phyloP scores from a whole-genome alignment of 2,329 filamentous ascomycete species.

The Penicillium sclerotiorum region DNA sequence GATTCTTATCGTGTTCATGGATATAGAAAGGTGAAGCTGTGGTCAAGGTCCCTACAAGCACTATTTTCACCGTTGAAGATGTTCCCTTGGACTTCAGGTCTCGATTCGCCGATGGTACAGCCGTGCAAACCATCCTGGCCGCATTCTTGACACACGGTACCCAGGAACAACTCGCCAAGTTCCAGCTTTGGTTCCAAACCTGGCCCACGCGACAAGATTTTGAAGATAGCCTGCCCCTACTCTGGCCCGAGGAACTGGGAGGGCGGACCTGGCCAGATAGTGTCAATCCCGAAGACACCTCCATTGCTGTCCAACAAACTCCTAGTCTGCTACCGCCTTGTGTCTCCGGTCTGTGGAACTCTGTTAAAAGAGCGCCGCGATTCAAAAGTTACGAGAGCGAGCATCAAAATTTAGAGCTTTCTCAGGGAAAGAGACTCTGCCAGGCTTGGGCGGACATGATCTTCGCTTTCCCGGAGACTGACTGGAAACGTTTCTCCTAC shows the following conservation, averaged over 20 bases:
- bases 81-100: slow-evolving; percentile 58
- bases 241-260: slow-evolving; percentile 53
- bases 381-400: slow-evolving; percentile 31
- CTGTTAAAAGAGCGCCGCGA: slow-evolving; percentile 26
- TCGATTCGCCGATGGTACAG: slow-evolving; percentile 57
- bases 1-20: background rate
- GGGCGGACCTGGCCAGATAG: slow-evolving; percentile 34
- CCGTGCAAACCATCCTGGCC: slow-evolving; percentile 74
- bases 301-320: too few relatives aligned
- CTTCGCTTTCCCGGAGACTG: slow-evolving; percentile 46
- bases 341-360: slow-evolving; percentile 42
- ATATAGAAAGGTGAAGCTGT: slow-evolving; percentile 62
- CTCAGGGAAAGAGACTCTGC: slow-evolving; percentile 58
- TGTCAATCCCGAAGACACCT: slow-evolving; percentile 12
- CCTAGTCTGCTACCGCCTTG: slow-evolving; percentile 38
- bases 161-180: slow-evolving; percentile 50
- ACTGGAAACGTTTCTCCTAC: slow-evolving; percentile 53
- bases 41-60: slow-evolving; percentile 64
- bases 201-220: slow-evolving; percentile 69
- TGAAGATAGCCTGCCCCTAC: slow-evolving; percentile 57
- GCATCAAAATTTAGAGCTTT: slow-evolving; percentile 41
- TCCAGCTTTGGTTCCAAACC: slow-evolving; percentile 64
- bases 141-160: slow-evolving; percentile 61
- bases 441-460: slow-evolving; percentile 54
- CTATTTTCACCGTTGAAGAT: slow-evolving; percentile 66